These are phyloP conservation scores for Isochrysis galbana DNA, from an alignment of 78 protist genomes.

Conservation along the genomic window DNA sequence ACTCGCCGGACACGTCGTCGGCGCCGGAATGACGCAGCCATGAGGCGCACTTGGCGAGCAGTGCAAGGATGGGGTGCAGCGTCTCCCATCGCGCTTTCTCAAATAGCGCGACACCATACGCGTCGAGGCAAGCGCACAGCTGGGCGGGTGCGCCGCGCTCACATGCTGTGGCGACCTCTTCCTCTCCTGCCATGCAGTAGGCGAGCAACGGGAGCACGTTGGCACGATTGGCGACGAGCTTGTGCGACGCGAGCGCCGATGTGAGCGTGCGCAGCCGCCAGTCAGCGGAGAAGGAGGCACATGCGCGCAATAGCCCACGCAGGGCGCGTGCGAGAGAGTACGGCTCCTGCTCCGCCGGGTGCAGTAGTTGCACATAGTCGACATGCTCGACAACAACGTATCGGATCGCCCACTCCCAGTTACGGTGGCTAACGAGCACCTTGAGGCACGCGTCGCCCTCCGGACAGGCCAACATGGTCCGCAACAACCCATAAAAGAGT, in stretches of 20 bases:
- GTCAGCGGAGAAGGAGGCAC: too few species aligned
- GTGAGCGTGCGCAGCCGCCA: neutral
- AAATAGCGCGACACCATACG: neutral
- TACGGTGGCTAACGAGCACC: neutral
- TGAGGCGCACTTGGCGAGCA: neutral
- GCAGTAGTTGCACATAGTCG: neutral
- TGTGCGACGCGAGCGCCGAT: neutral
- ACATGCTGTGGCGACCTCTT: neutral
- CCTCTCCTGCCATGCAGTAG: neutral
- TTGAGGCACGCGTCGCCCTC: neutral
- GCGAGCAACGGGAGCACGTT: neutral
- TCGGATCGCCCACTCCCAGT: constrained; percentile 4
- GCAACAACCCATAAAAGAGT: neutral
- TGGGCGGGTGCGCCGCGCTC: neutral
- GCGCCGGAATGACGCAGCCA: neutral
- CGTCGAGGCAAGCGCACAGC: neutral
- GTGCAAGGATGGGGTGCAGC: neutral
- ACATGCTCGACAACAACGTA: neutral
- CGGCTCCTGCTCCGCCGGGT: neutral
- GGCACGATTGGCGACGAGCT: neutral
- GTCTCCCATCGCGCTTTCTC: neutral
- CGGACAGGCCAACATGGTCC: neutral
- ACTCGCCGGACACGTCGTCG: neutral
- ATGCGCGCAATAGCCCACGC: neutral
- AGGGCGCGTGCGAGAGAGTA: neutral